phyloP scores from a whole-genome alignment of 805 yeast species.

The Yarrowia sp. region DNA sequence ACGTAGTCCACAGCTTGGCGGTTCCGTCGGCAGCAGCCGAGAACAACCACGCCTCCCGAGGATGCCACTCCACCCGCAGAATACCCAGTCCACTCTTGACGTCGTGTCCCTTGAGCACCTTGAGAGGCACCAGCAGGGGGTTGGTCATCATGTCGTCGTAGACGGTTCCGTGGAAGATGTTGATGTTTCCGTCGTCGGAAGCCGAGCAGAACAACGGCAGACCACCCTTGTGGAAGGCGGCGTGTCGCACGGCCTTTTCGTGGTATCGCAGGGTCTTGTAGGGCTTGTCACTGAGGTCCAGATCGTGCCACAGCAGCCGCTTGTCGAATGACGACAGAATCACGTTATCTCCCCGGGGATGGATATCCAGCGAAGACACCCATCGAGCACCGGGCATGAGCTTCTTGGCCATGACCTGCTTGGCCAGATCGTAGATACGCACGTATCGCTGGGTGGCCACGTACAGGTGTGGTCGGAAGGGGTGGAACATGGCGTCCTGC shows the following conservation, averaged over 20 bases:
- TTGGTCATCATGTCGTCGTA: conserved; percentile 95
- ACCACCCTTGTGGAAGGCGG: conserved; percentile 81
- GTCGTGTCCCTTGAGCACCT: conserved; percentile 90
- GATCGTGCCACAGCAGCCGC: conserved; percentile 96
- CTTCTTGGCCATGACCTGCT: conserved; percentile 82
- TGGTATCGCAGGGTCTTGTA: conserved; percentile 96
- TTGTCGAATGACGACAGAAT: conserved; percentile 93
- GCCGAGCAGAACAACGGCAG: conserved; percentile 94
- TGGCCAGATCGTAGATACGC: conserved; percentile 87
- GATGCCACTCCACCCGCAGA: conserved; percentile 91
- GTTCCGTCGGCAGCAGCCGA: conserved; percentile 97
- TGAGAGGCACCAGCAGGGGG: conserved; percentile 93
- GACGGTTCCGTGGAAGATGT: conserved; percentile 95
- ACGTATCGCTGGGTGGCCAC: conserved; percentile 94
- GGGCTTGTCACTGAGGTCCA: conserved; percentile 86
- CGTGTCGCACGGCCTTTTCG: conserved; percentile 89
- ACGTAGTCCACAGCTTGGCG: conserved; percentile 96
- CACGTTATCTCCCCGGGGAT: conserved; percentile 95
- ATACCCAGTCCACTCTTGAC: conserved; percentile 83
- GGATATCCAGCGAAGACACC: conserved; percentile 89
- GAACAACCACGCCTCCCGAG: conserved; percentile 97
- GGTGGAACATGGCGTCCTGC: conserved; percentile 97
- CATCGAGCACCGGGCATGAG: conserved; percentile 95
- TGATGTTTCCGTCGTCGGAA: conserved; percentile 91
- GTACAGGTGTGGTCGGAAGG: conserved; percentile 89